phyloP scores from a whole-genome alignment of 2,329 filamentous ascomycete species.

The Aspergillus floridensis region DNA sequence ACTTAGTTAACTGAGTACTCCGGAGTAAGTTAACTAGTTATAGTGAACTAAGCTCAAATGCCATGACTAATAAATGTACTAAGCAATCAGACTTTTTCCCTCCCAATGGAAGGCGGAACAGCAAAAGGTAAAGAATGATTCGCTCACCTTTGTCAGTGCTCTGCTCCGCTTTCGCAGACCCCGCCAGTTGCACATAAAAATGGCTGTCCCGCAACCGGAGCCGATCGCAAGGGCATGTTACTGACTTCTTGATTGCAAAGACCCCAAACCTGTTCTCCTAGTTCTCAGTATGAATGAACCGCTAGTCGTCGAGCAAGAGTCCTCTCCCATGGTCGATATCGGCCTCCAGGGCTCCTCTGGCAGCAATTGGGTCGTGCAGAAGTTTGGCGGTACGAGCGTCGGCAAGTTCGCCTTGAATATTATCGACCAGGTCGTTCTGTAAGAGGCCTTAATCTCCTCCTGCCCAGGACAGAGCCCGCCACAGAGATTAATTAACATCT shows the following conservation, averaged over 20 bases:
- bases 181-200: conserved; percentile 25
- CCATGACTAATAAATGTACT: neutral
- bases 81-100: neutral
- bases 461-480: neutral
- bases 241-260: conserved; percentile 10
- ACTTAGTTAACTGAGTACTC: too few species aligned
- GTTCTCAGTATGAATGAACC: conserved; percentile 17
- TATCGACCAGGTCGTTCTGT: conserved; percentile 68
- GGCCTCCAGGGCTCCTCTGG: conserved; percentile 17
- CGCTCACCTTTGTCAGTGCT: conserved; percentile 21
- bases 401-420: conserved; percentile 86
- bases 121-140: conserved; percentile 15
- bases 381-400: conserved; percentile 92
- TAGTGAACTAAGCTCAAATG: neutral
- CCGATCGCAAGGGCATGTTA: conserved; percentile 12
- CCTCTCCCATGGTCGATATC: conserved; percentile 16
- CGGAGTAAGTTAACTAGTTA: neutral
- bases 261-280: conserved; percentile 5
- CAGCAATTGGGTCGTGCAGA: conserved; percentile 78
- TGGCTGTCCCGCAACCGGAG: conserved; percentile 18
- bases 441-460: conserved; percentile 24
- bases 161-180: conserved; percentile 29
- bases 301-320: conserved; percentile 12
- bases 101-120: conserved; percentile 18
- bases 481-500: neutral